Evolutionary conservation across 352 stramenopile genomes (phyloP).

Genomic region (Stramenopiles sp.): DNA sequence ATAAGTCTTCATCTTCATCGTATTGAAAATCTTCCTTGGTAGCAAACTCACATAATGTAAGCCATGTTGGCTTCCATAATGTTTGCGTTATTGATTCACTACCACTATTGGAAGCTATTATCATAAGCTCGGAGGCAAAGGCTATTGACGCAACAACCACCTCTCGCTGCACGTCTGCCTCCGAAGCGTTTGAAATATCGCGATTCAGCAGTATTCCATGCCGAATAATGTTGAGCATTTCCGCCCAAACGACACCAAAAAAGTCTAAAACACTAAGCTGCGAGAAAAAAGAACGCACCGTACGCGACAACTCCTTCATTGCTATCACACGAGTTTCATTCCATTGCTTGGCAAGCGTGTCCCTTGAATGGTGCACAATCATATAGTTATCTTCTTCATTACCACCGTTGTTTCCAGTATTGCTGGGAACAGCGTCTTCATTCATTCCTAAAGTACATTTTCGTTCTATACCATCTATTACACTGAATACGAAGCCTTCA

Average conservation of each 20-base stretch:
- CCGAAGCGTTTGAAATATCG: not conserved
- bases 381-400: constrained; percentile 24
- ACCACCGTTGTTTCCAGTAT: not conserved
- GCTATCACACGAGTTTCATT: constrained; percentile 81
- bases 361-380: constrained; percentile 79
- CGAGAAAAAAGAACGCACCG: constrained; percentile 45
- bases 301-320: constrained; percentile 71
- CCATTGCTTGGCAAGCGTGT: constrained; percentile 88
- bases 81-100: too few relatives aligned
- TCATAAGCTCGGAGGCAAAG: not conserved
- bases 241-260: not conserved
- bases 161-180: not conserved
- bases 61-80: not conserved
- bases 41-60: not conserved
- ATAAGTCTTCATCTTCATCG: not conserved
- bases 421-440: too few relatives aligned
- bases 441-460: constrained; percentile 18
- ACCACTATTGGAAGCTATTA: not conserved
- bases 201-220: not conserved
- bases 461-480: not conserved
- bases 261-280: not conserved
- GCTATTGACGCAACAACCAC: not conserved
- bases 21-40: not conserved
- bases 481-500: constrained; percentile 54
- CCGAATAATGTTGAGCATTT: not conserved